Evolutionary conservation across 1,284 basidiomycete species (phyloP), one percentile per base, ranked within the genome.

Genomic region (Butyriboletus regius): DNA sequence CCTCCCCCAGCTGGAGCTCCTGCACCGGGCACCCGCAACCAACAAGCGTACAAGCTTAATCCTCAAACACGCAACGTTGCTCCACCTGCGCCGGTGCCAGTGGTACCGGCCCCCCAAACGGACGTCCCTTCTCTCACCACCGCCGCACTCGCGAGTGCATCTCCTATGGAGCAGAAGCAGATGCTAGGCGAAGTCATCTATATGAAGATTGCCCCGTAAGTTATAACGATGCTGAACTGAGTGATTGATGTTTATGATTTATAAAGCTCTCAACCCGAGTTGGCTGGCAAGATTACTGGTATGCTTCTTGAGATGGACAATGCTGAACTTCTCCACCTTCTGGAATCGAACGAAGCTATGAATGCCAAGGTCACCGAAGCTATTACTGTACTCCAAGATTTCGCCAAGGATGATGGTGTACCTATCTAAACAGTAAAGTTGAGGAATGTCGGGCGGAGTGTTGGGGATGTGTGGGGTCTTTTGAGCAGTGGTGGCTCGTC

Each of bases 221-320:
- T 82, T 33, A 50, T 44, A 31, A 15, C 49, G 29, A 26, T 53
- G 22, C 49, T 46, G n/a, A 20, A 48, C 33, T 40, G 46, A 48
- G 54, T 48, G 57, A 37, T 20, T 49, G 56, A 29, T 48, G 0
- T 53, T 62, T 4, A 61, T 54, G 29, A 37, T 57, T 54, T 18
- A 56, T 49, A 6, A 60, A 88, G 83, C 18, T 59, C 78, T 40
- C 79, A 88, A 55, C 89, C 91, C 50, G 91, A 94, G 36, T 77
- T 95, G 63, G 91, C 94, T 54, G 93, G 93, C 57, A 96, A 97
- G 79, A 96, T 97, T 69, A 97, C 93, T 50, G 93, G 90, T 53
- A 95, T 96, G 92, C 76, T 96, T 61, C 81, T 95, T 58, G 93
- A 97, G 81, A 96, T 97, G 91, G 92, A 96, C 71, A 94, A 94